Evolutionary conservation across 2,329 filamentous ascomycete species (phyloP).

Genomic region (Emydomyces testavorans): DNA sequence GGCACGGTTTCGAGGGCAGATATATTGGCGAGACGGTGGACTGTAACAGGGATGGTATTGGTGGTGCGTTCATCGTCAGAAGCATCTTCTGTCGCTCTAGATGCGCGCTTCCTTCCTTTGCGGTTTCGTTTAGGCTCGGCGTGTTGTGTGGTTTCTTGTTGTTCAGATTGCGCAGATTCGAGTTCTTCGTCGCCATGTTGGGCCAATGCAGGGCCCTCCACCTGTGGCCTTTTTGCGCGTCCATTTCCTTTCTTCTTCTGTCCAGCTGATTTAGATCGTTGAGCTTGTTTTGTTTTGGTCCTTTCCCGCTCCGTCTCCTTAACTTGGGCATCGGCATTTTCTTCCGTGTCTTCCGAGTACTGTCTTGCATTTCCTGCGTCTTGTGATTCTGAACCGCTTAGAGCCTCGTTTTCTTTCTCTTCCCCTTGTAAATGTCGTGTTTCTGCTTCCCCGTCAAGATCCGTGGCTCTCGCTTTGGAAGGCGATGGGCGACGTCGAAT

Average conservation of each 20-base stretch:
- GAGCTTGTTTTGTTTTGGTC: background rate
- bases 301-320: background rate
- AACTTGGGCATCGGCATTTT: background rate
- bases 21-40: conserved; percentile 32
- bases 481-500: background rate
- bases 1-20: conserved; percentile 22
- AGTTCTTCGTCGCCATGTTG: background rate
- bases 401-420: background rate
- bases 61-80: conserved; percentile 1
- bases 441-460: background rate
- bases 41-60: conserved; percentile 28
- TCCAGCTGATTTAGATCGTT: background rate
- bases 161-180: conserved; percentile 11
- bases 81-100: background rate
- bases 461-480: background rate
- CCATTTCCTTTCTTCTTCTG: background rate
- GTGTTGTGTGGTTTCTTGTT: background rate
- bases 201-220: background rate
- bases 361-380: background rate
- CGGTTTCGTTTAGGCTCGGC: conserved; percentile 14
- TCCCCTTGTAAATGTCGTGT: background rate
- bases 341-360: background rate
- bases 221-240: background rate
- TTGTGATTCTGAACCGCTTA: background rate
- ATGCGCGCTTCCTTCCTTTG: conserved; percentile 15